Conservation (phyloP, 2,329 filamentous ascomycete genomes). For the Neopestalotiopsis clavispora region DNA sequence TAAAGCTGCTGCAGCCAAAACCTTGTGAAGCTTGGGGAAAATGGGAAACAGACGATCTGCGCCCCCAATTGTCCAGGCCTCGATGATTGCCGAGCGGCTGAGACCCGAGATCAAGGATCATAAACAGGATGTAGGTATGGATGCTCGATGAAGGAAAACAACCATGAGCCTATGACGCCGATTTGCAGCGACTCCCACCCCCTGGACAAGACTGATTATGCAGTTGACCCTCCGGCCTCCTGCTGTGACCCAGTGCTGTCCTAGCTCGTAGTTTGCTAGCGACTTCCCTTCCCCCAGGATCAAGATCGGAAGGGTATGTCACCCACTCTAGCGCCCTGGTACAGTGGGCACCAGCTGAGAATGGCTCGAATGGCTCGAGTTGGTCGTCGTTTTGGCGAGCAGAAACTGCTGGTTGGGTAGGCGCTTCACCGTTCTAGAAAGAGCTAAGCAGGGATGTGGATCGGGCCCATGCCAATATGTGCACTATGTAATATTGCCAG, state of each 20-base stretch:
- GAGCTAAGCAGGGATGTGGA: neutral
- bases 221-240: neutral
- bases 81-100: constrained; percentile 12
- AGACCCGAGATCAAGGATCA: neutral
- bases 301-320: neutral
- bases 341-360: neutral
- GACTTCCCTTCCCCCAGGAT: neutral
- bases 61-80: constrained; percentile 25
- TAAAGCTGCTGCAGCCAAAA: neutral
- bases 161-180: constrained; percentile 10
- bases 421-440: constrained; percentile 5
- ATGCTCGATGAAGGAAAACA: neutral
- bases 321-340: neutral
- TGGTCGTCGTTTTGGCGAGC: neutral
- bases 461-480: neutral
- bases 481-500: neutral
- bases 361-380: neutral
- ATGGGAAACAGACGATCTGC: constrained; percentile 12
- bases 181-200: neutral
- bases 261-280: too few species aligned
- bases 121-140: neutral
- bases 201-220: neutral
- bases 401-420: neutral
- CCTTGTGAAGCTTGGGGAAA: neutral
- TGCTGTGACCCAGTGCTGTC: too few species aligned